These are phyloP conservation scores for Heterobasidion parviporum DNA, from an alignment of 1,284 basidiomycete genomes.

Conservation along the genomic window DNA sequence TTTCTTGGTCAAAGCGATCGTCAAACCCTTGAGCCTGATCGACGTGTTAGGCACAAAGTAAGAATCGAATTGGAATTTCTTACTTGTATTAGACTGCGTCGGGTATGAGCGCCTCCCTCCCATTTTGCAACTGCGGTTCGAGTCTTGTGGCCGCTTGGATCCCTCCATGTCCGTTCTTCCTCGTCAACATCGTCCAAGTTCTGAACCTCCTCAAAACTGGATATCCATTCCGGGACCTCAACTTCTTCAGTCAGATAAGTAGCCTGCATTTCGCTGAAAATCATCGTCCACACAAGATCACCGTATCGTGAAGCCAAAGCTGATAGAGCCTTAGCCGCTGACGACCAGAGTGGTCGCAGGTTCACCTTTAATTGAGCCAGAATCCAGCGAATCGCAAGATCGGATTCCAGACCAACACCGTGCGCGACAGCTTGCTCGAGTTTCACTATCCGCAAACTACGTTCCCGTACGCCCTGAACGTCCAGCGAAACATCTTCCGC, in stretches of 20 bases:
- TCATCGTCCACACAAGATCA: constrained; percentile 62
- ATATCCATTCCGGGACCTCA: constrained; percentile 18
- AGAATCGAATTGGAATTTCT: constrained; percentile 5
- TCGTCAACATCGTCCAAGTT: constrained; percentile 43
- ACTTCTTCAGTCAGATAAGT: constrained; percentile 11
- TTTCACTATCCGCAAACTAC: constrained; percentile 64
- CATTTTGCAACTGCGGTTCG: constrained; percentile 29
- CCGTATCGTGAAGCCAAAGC: constrained; percentile 51
- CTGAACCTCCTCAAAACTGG: constrained; percentile 19
- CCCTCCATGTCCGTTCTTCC: constrained; percentile 66
- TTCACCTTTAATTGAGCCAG: constrained; percentile 89
- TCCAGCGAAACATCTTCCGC: constrained; percentile 72
- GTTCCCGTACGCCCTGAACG: constrained; percentile 74
- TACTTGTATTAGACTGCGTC: constrained; percentile 27
- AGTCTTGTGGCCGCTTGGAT: constrained; percentile 61
- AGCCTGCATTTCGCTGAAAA: constrained; percentile 56
- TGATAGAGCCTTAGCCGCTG: constrained; percentile 66
- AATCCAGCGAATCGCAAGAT: constrained; percentile 57
- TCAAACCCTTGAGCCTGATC: constrained; percentile 45
- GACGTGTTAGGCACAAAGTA: not conserved
- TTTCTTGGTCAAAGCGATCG: constrained; percentile 67
- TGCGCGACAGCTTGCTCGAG: constrained; percentile 47
- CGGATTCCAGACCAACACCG: constrained; percentile 43
- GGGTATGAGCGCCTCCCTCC: constrained; percentile 33
- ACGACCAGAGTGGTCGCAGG: constrained; percentile 80